Percentiles rank a stretch among this genome's conserved stretches.
These are phyloP conservation scores for Pulicaria dysenterica DNA, from an alignment of 129 eudicot species.

Conservation along the genomic window DNA sequence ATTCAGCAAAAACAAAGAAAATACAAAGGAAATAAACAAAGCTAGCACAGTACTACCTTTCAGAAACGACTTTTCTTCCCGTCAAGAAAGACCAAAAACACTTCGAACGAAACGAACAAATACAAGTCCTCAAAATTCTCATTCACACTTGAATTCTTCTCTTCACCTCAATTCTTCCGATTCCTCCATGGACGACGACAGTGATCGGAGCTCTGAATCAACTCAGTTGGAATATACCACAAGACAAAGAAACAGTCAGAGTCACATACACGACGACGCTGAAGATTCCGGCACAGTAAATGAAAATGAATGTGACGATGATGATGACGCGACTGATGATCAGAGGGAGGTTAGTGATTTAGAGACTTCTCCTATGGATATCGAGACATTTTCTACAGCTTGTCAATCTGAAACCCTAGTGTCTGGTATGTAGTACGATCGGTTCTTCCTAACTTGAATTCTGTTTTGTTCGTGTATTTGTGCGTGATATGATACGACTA, in stretches of 20 bases:
- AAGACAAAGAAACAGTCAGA: slow-evolving; percentile 3
- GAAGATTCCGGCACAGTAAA: slow-evolving; percentile 30
- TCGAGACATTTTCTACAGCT: slow-evolving; percentile 17
- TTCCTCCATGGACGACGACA: slow-evolving; percentile 34
- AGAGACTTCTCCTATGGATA: slow-evolving; percentile 33
- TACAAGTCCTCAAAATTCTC: slow-evolving; percentile 4
- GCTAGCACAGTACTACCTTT: slow-evolving; percentile 4
- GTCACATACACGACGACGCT: slow-evolving; percentile 7
- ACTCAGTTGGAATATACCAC: slow-evolving; percentile 32
- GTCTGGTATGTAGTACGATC: slow-evolving; percentile 37
- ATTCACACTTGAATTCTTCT: slow-evolving; percentile 22
- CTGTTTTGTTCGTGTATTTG: neutral
- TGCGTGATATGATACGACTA: neutral
- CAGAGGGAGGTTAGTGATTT: slow-evolving; percentile 32
- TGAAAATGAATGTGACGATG: slow-evolving; percentile 20
- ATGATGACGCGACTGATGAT: slow-evolving; percentile 30
- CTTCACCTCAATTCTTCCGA: slow-evolving; percentile 19
- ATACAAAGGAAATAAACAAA: slow-evolving; percentile 5
- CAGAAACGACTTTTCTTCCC: slow-evolving; percentile 34
- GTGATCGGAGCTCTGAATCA: slow-evolving; percentile 46
- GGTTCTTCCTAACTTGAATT: neutral
- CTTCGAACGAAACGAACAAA: slow-evolving; percentile 5
- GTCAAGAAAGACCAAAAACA: slow-evolving; percentile 20
- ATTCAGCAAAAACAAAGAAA: no score
- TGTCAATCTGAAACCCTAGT: slow-evolving; percentile 42